Evolutionary conservation across 352 stramenopile genomes (phyloP), one percentile per base, ranked within the genome.

Genomic region (Blastocystis sp.): DNA sequence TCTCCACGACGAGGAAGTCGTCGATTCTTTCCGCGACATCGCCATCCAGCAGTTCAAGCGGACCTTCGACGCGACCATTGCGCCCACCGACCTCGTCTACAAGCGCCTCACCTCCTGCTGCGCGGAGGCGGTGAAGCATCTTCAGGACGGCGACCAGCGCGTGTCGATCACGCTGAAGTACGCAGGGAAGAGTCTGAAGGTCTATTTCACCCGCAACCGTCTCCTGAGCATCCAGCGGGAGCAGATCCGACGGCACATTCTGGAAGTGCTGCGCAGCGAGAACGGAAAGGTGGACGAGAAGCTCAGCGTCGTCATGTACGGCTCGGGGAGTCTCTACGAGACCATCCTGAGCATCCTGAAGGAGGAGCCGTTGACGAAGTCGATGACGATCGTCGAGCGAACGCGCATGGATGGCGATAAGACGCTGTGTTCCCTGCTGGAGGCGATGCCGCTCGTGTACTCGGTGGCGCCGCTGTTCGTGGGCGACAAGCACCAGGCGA

Each of bases 81-180:
- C 29, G n/a, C 34, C 34, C n/a, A 44, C 36, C 32, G 40, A 44
- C 42, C 24, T 49, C 18, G 29, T 72, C 36, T n/a, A 72, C 9
- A 46, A 7, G 16, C 34, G 29, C 4, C 42, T 72, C 16, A 18
- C 61, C n/a, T 8, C 36, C 6, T 72, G 61, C 27, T 72, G 61
- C 27, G 14, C 0, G 6, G 61, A 72, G 42, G 61, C 61, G n/a
- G 34, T 49, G 0, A 18, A 72, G n/a, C 61, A 49, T 36, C 8
- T 49, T 21, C 34, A 27, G 0, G n/a, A 18, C 21, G 61, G 61
- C 1, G 14, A 72, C n/a, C 34, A 36, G 32, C 61, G 61, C 18
- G 61, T 72, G n/a, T 72, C 61, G n/a, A 72, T 72, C 61, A 72
- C 61, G 27, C 61, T 72, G 27, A 36, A 72, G 32, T 44, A 44